Evolutionary conservation across 2,329 filamentous ascomycete genomes (phyloP).

Genomic region (Ophiostoma piceae): DNA sequence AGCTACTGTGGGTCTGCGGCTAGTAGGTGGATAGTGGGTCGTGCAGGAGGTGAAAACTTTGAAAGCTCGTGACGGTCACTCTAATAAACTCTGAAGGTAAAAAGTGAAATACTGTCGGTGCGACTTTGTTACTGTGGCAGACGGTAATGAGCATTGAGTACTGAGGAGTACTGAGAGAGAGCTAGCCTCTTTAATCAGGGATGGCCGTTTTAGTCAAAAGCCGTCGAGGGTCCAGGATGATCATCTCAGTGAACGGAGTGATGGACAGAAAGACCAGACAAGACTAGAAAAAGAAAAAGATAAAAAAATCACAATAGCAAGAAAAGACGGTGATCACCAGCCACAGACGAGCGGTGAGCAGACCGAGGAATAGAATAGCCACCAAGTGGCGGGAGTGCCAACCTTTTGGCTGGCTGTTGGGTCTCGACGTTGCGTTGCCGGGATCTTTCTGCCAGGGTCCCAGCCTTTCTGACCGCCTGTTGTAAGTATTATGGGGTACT

Average conservation of each 20-base stretch:
- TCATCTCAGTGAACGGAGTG: neutral
- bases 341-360: slow-evolving; percentile 6
- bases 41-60: slow-evolving; percentile 5
- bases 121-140: neutral
- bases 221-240: neutral
- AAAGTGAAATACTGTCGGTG: neutral
- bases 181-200: no score
- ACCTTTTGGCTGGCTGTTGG: neutral
- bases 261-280: neutral
- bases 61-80: slow-evolving; percentile 4
- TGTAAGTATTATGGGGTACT: neutral
- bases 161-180: neutral
- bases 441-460: slow-evolving; percentile 13
- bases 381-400: neutral
- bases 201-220: neutral
- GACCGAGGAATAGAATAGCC: neutral
- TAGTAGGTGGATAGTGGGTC: neutral
- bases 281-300: neutral
- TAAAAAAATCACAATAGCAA: neutral
- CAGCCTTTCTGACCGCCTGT: slow-evolving; percentile 12
- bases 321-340: neutral
- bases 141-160: neutral
- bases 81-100: no score
- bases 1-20: slow-evolving; percentile 1
- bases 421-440: slow-evolving; percentile 10